phyloP scores from a whole-genome alignment of 345 rosid species.

The Raphanus raphanistrum region DNA sequence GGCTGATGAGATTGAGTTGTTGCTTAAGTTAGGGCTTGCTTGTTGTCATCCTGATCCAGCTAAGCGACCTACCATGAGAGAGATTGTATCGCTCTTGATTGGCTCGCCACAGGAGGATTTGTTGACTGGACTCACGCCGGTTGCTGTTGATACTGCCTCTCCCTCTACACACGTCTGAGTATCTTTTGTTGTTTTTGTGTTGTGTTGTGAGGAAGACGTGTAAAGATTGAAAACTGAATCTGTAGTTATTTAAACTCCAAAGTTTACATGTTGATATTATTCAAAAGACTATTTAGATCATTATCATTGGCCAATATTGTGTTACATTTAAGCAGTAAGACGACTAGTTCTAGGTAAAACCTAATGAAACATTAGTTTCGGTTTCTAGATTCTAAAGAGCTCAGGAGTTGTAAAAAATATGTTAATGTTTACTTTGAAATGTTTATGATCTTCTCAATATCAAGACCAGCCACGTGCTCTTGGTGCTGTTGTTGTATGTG shows the following conservation, averaged over 20 bases:
- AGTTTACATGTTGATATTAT: not conserved
- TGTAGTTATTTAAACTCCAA: not conserved
- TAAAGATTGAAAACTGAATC: not conserved
- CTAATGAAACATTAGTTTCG: not conserved
- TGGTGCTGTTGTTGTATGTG: too few species aligned
- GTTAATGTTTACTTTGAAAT: too few species aligned
- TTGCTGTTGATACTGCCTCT: not conserved
- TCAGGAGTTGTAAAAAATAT: too few species aligned
- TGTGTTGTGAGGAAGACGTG: not conserved
- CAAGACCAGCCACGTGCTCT: too few species aligned
- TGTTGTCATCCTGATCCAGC: slow-evolving; percentile 82
- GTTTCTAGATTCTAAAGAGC: not conserved
- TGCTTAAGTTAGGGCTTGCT: slow-evolving; percentile 77
- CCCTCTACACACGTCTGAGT: slow-evolving; percentile 1
- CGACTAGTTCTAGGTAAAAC: not conserved
- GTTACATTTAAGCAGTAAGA: not conserved
- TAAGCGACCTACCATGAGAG: slow-evolving; percentile 70
- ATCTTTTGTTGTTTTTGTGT: not conserved
- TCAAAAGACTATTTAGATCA: not conserved
- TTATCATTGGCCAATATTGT: not conserved
- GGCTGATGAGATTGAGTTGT: slow-evolving; percentile 60
- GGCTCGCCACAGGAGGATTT: slow-evolving; percentile 41
- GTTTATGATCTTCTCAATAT: too few species aligned
- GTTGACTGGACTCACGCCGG: slow-evolving; percentile 33
- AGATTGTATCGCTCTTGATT: slow-evolving; percentile 56